Conservation (phyloP, 768 basidiomycete species). For the Auricularia cornea region DNA sequence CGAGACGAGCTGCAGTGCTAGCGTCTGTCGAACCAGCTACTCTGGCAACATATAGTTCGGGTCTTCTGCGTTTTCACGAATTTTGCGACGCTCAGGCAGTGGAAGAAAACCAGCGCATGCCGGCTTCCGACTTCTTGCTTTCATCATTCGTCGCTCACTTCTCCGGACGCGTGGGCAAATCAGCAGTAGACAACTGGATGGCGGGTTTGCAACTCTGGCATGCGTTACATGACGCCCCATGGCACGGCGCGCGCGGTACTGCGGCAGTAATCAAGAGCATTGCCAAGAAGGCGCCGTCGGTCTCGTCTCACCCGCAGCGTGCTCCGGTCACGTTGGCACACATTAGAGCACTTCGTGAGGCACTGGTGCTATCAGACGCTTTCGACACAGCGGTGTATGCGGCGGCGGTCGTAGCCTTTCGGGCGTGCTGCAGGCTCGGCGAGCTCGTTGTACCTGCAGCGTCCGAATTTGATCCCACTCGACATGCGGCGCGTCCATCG, state of each 20-base stretch:
- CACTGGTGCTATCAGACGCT: slow-evolving; percentile 19
- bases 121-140: slow-evolving; percentile 20
- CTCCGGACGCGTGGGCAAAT: slow-evolving; percentile 4
- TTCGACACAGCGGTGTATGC: slow-evolving; percentile 31
- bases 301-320: slow-evolving; percentile 10
- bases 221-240: slow-evolving; percentile 23
- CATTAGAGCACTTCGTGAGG: slow-evolving; percentile 14
- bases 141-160: slow-evolving; percentile 18
- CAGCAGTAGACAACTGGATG: slow-evolving; percentile 27
- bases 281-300: slow-evolving; percentile 10
- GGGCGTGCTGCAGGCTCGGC: slow-evolving; percentile 21
- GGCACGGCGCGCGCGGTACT: slow-evolving; percentile 24
- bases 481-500: slow-evolving; percentile 10
- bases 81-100: slow-evolving; percentile 28
- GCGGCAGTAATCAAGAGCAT: slow-evolving; percentile 2
- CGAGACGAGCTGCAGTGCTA: neutral
- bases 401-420: slow-evolving; percentile 27
- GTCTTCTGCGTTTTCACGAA: slow-evolving; percentile 26
- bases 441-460: slow-evolving; percentile 11
- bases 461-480: slow-evolving; percentile 9
- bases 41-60: slow-evolving; percentile 21
- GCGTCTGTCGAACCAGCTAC: neutral
- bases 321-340: slow-evolving; percentile 30
- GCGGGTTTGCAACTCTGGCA: slow-evolving; percentile 32
- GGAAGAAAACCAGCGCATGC: slow-evolving; percentile 23